Base-by-base conservation (phyloP, 2,329 filamentous ascomycete species). In the Cladophialophora carrionii region DNA sequence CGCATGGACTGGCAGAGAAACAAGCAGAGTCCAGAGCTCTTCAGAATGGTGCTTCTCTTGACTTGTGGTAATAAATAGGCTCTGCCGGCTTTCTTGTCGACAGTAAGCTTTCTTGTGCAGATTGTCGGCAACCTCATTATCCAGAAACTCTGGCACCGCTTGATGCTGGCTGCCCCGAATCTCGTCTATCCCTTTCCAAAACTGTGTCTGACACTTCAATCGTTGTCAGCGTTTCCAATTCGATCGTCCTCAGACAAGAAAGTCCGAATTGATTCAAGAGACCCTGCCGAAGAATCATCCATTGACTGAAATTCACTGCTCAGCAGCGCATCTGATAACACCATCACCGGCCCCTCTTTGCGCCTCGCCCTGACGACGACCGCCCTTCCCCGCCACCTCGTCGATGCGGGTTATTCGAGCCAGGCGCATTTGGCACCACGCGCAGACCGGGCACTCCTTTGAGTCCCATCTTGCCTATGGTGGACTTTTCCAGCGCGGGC, bases 401-500 rank as follows among this genome's bases (percentile, higher is more conserved):
- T 46, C 60, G 60, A 54, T 49, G 59, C 41, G 60, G 46, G 48
- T 59, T 24, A 17, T 64, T 64, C 7, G 62, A 64, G 20, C 64
- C 60, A 41, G 65, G 62, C 22, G 54, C 32, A 57, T 67, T 67
- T 3, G 65, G 37, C 17, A 62, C 32, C 5, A 56, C 54, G 12
- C 72, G 74, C 58, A 78, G 72, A 8, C 76, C 76, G n/a, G 73
- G 73, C 29, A 77, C 73, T 8, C 72, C 72, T 55, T 78, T 78
- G 61, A 78, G 54, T 0, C 76, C 77, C 77, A 79, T 78, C 68
- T 78, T 79, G 53, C 73, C 74, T 58, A 78, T 63, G 31, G 74
- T 71, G 66, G 72, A 75, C 65, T 74, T 78, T 34, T 78, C 74
- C 73, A 79, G 73, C 8, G 71, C 67, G 1, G 77, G 77, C 32